Conservation (phyloP, 306 rosid genomes). For the Mucuna pruriens region DNA sequence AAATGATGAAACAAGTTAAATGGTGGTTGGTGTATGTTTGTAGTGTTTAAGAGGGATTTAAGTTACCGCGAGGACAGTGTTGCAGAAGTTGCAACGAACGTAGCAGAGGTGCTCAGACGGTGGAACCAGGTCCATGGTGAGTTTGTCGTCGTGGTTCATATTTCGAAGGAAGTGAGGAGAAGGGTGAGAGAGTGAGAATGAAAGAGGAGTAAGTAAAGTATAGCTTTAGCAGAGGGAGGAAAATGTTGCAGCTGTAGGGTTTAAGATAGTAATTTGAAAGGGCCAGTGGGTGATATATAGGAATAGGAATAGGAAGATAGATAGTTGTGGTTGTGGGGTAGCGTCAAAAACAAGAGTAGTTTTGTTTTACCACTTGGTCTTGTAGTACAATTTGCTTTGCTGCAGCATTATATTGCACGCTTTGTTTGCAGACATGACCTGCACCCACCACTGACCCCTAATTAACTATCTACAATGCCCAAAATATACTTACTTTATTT, state of each 20-base stretch:
- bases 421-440: conserved; percentile 51
- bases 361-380: conserved; percentile 45
- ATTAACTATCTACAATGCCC: conserved; percentile 28
- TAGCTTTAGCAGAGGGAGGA: conserved; percentile 16
- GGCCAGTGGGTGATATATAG: conserved; percentile 36
- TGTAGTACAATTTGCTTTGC: conserved; percentile 35
- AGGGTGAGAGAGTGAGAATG: not conserved
- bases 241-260: conserved; percentile 40
- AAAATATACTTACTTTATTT: not conserved
- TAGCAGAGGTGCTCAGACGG: conserved; percentile 92
- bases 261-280: conserved; percentile 43
- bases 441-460: conserved; percentile 42
- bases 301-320: conserved; percentile 4
- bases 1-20: not conserved
- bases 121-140: conserved; percentile 70
- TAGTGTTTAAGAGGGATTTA: conserved; percentile 32
- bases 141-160: conserved; percentile 80
- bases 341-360: conserved; percentile 55
- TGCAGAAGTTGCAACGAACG: conserved; percentile 96
- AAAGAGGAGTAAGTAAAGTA: not conserved
- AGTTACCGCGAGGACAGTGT: conserved; percentile 89
- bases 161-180: not conserved
- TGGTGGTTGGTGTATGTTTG: not conserved
- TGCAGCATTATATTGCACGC: conserved; percentile 46
- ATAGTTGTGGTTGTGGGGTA: conserved; percentile 23